Evolutionary conservation across 192 early-diverging fungal genomes (phyloP).

Genomic region (Chytriomyces hyalinus): DNA sequence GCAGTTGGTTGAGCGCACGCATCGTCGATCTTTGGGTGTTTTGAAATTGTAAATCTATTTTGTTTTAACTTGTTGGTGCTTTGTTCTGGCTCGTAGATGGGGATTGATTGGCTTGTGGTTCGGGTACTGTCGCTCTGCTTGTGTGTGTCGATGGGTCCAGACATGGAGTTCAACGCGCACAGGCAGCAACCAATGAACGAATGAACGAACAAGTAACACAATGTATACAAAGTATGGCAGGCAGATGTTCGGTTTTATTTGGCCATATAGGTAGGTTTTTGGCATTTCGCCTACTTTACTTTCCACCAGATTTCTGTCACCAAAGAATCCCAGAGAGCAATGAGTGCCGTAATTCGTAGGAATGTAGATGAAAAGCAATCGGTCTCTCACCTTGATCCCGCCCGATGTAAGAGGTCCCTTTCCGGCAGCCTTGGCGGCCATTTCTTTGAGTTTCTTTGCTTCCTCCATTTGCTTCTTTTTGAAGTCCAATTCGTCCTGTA

Average conservation of each 20-base stretch:
- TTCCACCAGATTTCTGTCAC: slow-evolving; percentile 25
- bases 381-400: slow-evolving; percentile 32
- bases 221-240: background rate
- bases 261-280: too few species aligned
- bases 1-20: too few species aligned
- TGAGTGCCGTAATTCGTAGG: too few species aligned
- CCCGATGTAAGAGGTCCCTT: slow-evolving; percentile 13
- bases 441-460: slow-evolving; percentile 70
- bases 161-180: background rate
- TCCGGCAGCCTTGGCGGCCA: slow-evolving; percentile 29
- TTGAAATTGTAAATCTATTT: too few species aligned
- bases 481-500: slow-evolving; percentile 72
- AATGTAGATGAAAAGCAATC: background rate
- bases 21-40: too few species aligned
- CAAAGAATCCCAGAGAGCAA: background rate
- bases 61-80: too few species aligned
- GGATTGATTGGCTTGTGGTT: too few species aligned
- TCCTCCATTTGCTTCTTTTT: slow-evolving; percentile 82
- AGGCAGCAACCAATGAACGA: background rate
- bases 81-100: too few species aligned
- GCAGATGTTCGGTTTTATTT: too few species aligned
- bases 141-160: too few species aligned
- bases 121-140: too few species aligned
- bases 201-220: background rate
- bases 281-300: slow-evolving; percentile 3